phyloP scores from a whole-genome alignment of 129 eudicot species.

The Tanacetum coccineum region DNA sequence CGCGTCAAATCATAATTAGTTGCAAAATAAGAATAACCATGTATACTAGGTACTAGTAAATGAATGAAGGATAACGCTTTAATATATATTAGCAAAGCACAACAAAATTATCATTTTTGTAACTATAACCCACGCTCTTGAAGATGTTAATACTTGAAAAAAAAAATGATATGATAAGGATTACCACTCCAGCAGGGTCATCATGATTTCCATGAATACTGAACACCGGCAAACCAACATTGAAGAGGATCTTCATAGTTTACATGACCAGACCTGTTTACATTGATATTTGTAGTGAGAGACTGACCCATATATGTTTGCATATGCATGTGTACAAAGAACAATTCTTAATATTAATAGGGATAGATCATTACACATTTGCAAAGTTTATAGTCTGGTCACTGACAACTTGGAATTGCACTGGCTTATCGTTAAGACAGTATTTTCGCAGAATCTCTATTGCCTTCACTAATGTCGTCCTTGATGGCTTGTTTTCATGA shows the following conservation, averaged over 20 bases:
- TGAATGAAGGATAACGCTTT: too few relatives aligned
- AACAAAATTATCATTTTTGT: neutral
- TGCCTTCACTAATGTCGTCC: slow-evolving; percentile 88
- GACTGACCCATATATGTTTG: neutral
- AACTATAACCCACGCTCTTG: neutral
- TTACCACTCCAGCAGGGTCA: slow-evolving; percentile 99
- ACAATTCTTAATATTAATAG: neutral
- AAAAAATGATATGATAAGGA: neutral
- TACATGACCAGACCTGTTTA: slow-evolving; percentile 92
- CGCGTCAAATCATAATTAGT: too few relatives aligned
- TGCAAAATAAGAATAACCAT: too few relatives aligned
- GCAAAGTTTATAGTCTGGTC: slow-evolving; percentile 98
- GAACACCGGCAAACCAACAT: slow-evolving; percentile 98
- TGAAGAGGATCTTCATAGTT: slow-evolving; percentile 99
- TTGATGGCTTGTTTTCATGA: slow-evolving; percentile 96
- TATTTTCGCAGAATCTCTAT: slow-evolving; percentile 86
- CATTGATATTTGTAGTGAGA: neutral
- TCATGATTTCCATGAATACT: slow-evolving; percentile 99
- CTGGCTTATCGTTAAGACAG: slow-evolving; percentile 87
- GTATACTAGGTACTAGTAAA: too few relatives aligned
- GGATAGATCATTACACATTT: slow-evolving; percentile 56
- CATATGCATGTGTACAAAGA: neutral
- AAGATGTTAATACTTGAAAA: neutral
- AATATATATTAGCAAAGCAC: neutral
- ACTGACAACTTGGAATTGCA: slow-evolving; percentile 98